Percentiles rank a stretch among this genome's conserved stretches.
Evolutionary conservation across 352 stramenopile species (phyloP).

Genomic region (Thalassiosira livingstoniorum): DNA sequence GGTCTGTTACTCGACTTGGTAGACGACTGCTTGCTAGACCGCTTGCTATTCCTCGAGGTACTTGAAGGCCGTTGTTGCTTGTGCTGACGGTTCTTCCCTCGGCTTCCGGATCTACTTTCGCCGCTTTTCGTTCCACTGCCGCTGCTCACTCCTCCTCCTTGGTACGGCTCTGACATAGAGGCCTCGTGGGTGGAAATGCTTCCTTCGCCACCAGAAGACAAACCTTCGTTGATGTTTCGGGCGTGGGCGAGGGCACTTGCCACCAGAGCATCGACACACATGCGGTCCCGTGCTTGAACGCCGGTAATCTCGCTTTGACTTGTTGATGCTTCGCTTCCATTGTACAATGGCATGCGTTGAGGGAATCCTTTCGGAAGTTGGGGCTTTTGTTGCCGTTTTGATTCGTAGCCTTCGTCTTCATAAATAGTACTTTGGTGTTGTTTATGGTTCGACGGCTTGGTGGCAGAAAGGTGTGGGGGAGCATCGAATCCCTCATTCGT

Average conservation of each 20-base stretch:
- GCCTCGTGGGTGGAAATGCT: no score
- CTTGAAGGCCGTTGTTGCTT: no score
- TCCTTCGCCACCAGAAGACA: background rate
- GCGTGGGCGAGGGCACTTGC: background rate
- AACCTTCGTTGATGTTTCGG: background rate
- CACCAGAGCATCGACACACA: background rate
- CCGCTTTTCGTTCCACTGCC: background rate
- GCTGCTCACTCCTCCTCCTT: slow-evolving; percentile 1
- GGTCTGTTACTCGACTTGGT: no score
- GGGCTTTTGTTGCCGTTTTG: no score
- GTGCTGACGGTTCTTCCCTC: no score
- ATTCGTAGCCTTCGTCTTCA: no score
- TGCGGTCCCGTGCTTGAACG: background rate
- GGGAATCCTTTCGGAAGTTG: background rate
- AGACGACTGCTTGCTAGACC: no score
- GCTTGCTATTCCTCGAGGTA: no score
- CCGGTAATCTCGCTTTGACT: background rate
- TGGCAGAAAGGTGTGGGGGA: no score
- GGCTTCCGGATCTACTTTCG: background rate
- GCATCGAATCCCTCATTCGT: slow-evolving; percentile 8
- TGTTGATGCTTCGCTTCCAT: background rate
- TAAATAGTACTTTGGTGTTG: no score
- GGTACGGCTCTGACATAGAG: background rate
- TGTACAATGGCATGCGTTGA: background rate
- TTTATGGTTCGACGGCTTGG: no score